Base-by-base conservation (phyloP, 2,329 filamentous ascomycete species). In the Coniochaeta hoffmannii region DNA sequence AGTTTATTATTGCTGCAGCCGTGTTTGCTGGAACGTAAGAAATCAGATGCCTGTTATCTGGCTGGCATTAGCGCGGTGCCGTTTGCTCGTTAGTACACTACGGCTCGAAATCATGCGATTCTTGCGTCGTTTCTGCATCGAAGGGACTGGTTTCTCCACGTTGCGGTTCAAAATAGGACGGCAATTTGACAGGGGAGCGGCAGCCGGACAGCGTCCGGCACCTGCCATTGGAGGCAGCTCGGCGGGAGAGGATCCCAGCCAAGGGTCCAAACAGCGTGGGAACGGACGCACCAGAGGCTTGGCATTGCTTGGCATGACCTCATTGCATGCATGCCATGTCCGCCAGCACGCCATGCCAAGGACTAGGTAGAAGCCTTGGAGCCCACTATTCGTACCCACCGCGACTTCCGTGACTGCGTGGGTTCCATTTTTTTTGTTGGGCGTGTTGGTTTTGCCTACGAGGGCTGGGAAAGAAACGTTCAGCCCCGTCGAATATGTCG, bases 251-350 rank as follows among this genome's bases (percentile, higher is more conserved):
- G 12, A 46, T 41, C 36, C 41, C n/a, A 28, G 41, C n/a, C 41
- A 46, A 14, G 38, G 38, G 38, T 44, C 11, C 11, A 19, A 26
- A 24, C 38, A 17, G 22, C 38, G 24, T 44, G 38, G 38, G 38
- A 44, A 26, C n/a, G 38, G 19, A 22, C 17, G 36, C 36, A 41
- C 36, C 34, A 41, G 35, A 46, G 26, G 41, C 41, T 46, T 46
- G 41, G 41, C 41, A 6, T 15, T 4, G 2, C 49, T 50, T 50
- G 49, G 49, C 49, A 50, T 50, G 49, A 50, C 49, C 49, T 50
- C 49, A 50, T 50, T 46, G 36, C 36, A n/a, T 41, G 36, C 36
- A 41, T 41, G 36, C 36, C 17, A 38, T 6, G 19, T 19, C 12
- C 14, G 19, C 7, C 5, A 4, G 38, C 12, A 26, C 41, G 41